Percentiles rank a stretch among this genome's conserved stretches.
These are phyloP conservation scores for Fusarium newnesense DNA, from an alignment of 2,329 filamentous ascomycete species.

Conservation along the genomic window DNA sequence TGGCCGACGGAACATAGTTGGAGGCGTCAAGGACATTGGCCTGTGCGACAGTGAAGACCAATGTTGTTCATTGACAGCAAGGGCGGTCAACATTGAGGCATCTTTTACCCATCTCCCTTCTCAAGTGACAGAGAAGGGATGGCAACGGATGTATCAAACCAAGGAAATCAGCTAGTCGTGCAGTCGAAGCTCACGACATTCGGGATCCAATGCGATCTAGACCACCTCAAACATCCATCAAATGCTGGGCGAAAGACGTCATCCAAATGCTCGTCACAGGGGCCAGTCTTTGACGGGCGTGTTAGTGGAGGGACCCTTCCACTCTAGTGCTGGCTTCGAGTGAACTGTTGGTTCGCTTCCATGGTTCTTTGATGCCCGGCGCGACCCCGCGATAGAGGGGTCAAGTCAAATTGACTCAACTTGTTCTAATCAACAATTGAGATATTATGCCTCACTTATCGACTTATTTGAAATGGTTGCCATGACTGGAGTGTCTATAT, in stretches of 20 bases:
- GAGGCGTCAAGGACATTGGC: conserved; percentile 16
- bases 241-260: conserved; percentile 24
- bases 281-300: conserved; percentile 4
- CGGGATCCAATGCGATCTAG: conserved; percentile 28
- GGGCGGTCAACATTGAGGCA: conserved; percentile 10
- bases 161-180: conserved; percentile 22
- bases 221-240: conserved; percentile 10
- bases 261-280: conserved; percentile 24
- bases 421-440: conserved; percentile 14
- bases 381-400: conserved; percentile 33
- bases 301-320: conserved; percentile 22
- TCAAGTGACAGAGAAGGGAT: background rate
- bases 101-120: background rate
- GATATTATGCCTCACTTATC: conserved; percentile 24
- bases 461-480: background rate
- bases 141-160: conserved; percentile 5
- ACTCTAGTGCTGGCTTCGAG: conserved; percentile 3
- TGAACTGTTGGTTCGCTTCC: conserved; percentile 19
- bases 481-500: conserved; percentile 18
- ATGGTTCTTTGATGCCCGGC: background rate
- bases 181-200: background rate
- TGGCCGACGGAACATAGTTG: conserved; percentile 1
- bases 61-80: background rate
- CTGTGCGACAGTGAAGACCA: conserved; percentile 1
- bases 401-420: conserved; percentile 28